Conservation (phyloP, 176 grass and related monocot genomes). For the Oryza rufipogon region DNA sequence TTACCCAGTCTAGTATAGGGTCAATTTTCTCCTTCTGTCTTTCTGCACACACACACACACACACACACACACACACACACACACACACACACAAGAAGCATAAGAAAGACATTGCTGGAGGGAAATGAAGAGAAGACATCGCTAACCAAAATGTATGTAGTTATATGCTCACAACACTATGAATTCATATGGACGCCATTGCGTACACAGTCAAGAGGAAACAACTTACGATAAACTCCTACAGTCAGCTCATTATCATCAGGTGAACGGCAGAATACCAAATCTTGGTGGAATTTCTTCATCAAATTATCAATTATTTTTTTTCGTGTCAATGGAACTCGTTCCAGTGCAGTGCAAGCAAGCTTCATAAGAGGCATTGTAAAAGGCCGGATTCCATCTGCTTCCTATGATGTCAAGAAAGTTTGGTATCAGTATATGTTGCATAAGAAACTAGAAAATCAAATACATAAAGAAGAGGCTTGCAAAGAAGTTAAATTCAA, state of each 20-base stretch:
- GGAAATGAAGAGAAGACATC: neutral
- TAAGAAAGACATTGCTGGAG: conserved; percentile 8
- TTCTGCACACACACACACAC: conserved; percentile 48
- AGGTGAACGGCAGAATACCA: conserved; percentile 84
- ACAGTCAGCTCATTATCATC: conserved; percentile 76
- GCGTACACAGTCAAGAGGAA: conserved; percentile 14
- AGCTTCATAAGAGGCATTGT: conserved; percentile 99
- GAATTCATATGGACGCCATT: neutral
- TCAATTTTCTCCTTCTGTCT: conserved; percentile 90
- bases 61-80: too few relatives aligned
- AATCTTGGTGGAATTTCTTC: conserved; percentile 89
- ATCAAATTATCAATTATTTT: conserved; percentile 87
- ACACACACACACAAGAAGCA: conserved; percentile 1
- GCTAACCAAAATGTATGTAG: neutral
- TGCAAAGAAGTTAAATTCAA: conserved; percentile 6
- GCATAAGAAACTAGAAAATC: neutral
- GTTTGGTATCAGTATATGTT: neutral
- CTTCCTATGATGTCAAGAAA: conserved; percentile 62
- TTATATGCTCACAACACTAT: neutral
- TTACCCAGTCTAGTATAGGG: conserved; percentile 81
- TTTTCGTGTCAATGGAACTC: conserved; percentile 80
- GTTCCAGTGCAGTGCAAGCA: conserved; percentile 87
- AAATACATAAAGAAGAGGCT: neutral
- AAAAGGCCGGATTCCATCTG: conserved; percentile 95
- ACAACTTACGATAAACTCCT: conserved; percentile 65